Conservation (phyloP, 352 stramenopile genomes). For the Pythium rhizo-oryzae region DNA sequence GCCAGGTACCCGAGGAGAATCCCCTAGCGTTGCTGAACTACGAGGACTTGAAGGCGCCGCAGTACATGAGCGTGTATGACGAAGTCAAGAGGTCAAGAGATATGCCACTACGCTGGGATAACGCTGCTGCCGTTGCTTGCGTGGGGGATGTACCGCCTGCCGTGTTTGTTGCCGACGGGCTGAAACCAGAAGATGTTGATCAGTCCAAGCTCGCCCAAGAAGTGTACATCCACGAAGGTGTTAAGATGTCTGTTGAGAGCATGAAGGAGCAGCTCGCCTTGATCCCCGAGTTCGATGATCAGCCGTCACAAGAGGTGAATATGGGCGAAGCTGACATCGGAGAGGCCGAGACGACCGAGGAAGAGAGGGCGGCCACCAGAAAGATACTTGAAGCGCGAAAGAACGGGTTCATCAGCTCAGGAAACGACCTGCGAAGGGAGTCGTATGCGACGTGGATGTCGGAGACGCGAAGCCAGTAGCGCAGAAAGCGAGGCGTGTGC, state of each 20-base stretch:
- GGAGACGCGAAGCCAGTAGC: too few relatives aligned
- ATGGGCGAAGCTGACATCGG: too few relatives aligned
- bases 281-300: constrained; percentile 25
- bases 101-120: background rate
- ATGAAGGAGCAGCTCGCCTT: constrained; percentile 18
- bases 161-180: constrained; percentile 4
- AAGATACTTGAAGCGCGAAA: too few relatives aligned
- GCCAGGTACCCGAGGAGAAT: background rate
- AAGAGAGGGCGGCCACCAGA: too few relatives aligned
- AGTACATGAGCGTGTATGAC: background rate
- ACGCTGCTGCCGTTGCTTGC: background rate
- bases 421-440: too few relatives aligned
- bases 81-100: background rate
- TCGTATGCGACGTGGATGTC: too few relatives aligned
- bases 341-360: too few relatives aligned
- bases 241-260: constrained; percentile 19
- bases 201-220: constrained; percentile 12
- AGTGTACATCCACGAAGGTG: constrained; percentile 21
- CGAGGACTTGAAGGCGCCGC: background rate
- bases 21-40: background rate
- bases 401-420: too few relatives aligned
- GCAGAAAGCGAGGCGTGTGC: too few relatives aligned
- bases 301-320: too few relatives aligned
- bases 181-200: constrained; percentile 2
- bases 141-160: constrained; percentile 8